phyloP scores from a whole-genome alignment of 2,329 filamentous ascomycete species.

The Shiraia bambusicola region DNA sequence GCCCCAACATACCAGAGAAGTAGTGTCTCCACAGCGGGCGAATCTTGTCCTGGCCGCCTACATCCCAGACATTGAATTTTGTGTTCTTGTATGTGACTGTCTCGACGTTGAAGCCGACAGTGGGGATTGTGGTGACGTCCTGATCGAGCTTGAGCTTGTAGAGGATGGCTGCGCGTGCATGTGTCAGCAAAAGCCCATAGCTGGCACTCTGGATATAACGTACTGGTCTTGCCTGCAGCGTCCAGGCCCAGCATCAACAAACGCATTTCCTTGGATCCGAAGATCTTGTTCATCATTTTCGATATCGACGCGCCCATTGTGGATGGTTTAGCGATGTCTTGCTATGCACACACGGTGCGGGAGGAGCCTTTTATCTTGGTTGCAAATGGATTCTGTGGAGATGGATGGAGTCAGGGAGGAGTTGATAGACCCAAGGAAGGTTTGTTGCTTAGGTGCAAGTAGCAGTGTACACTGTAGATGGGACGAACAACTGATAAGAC shows the following conservation, averaged over 20 bases:
- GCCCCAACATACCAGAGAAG: slow-evolving; percentile 71
- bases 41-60: slow-evolving; percentile 99
- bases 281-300: slow-evolving; percentile 98
- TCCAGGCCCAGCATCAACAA: slow-evolving; percentile 96
- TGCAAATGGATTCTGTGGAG: not conserved
- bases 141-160: slow-evolving; percentile 99
- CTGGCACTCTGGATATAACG: slow-evolving; percentile 14
- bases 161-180: slow-evolving; percentile 66
- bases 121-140: slow-evolving; percentile 98
- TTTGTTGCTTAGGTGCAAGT: too few species aligned
- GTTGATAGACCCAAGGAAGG: slow-evolving; percentile 2
- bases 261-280: slow-evolving; percentile 98
- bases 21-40: slow-evolving; percentile 99
- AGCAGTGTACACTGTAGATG: too few species aligned
- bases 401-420: slow-evolving; percentile 1
- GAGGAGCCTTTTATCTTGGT: slow-evolving; percentile 1
- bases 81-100: slow-evolving; percentile 99
- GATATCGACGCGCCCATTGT: slow-evolving; percentile 88
- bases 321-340: slow-evolving; percentile 44
- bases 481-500: too few species aligned
- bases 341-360: slow-evolving; percentile 3
- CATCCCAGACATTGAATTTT: slow-evolving; percentile 99
- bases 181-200: slow-evolving; percentile 15
- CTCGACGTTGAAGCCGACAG: slow-evolving; percentile 99
- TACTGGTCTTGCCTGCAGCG: slow-evolving; percentile 93